Conservation (phyloP, 2,329 filamentous ascomycete genomes). For the Thelonectria blattea region DNA sequence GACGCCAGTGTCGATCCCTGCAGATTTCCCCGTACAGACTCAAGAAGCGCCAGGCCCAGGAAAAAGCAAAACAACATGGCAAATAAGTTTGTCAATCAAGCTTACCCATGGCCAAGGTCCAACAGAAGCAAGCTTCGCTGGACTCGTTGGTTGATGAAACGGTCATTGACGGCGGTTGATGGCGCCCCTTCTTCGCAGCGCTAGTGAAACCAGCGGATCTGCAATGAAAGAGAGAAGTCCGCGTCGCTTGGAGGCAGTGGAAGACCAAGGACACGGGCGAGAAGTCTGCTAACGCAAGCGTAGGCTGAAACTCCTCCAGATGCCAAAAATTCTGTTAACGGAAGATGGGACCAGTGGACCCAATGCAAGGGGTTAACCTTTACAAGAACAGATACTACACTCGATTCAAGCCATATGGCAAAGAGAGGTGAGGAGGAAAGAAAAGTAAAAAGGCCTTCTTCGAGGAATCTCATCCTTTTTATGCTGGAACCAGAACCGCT, state of each 20-base stretch:
- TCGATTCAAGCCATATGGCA: conserved; percentile 35
- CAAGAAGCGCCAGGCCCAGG: not conserved
- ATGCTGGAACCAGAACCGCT: conserved; percentile 6
- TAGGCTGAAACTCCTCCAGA: conserved; percentile 13
- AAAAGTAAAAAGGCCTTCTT: conserved; percentile 1
- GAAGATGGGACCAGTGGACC: conserved; percentile 5
- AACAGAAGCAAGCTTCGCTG: too few relatives aligned
- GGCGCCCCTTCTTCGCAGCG: conserved; percentile 32
- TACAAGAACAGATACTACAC: conserved; percentile 41
- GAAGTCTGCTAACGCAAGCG: conserved; percentile 29
- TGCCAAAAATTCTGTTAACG: conserved; percentile 29
- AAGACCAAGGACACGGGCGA: conserved; percentile 37
- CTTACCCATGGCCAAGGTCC: not conserved
- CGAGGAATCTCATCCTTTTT: conserved; percentile 11
- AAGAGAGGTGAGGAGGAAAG: conserved; percentile 30
- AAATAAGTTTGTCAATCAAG: not conserved
- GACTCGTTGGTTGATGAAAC: not conserved
- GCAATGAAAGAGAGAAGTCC: conserved; percentile 30
- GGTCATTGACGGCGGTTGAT: not conserved
- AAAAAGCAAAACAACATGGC: not conserved
- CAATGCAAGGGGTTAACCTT: conserved; percentile 33
- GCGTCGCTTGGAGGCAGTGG: conserved; percentile 37
- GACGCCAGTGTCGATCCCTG: too few relatives aligned
- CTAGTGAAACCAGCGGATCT: conserved; percentile 29
- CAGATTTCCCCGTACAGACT: too few relatives aligned